Percentiles rank a stretch among this genome's conserved stretches.
Conservation (phyloP, 2,329 filamentous ascomycete species). For the Plenodomus lindquistii region DNA sequence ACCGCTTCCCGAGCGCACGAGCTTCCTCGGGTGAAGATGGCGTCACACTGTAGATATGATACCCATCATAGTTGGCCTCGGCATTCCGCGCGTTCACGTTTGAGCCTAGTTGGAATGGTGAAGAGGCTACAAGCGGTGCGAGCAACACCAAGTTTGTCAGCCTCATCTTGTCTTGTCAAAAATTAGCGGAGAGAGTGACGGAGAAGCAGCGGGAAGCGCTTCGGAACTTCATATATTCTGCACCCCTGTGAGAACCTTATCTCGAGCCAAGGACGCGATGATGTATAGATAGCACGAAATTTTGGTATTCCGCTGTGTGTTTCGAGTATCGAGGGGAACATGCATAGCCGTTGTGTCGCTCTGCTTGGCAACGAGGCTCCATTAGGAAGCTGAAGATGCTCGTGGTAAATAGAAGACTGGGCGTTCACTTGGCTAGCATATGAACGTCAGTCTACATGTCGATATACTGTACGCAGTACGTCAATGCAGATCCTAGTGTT, state of each 20-base stretch:
- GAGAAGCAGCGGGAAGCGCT: background rate
- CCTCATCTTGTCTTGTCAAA: slow-evolving; percentile 9
- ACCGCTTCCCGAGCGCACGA: slow-evolving; percentile 12
- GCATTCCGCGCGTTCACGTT: slow-evolving; percentile 2
- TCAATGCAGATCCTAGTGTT: too few relatives aligned
- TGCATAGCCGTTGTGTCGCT: slow-evolving; percentile 17
- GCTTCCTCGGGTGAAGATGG: slow-evolving; percentile 20
- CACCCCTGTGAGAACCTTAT: slow-evolving; percentile 3
- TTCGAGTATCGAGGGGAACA: slow-evolving; percentile 9
- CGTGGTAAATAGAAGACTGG: slow-evolving; percentile 4
- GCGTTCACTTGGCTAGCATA: slow-evolving; percentile 6
- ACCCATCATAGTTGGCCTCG: slow-evolving; percentile 20
- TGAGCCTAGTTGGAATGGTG: slow-evolving; percentile 6
- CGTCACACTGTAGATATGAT: slow-evolving; percentile 22
- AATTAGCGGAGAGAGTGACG: background rate
- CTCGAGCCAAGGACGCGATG: slow-evolving; percentile 1
- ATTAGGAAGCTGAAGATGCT: slow-evolving; percentile 20
- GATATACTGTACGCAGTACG: background rate
- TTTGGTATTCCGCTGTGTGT: background rate
- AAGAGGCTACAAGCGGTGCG: slow-evolving; percentile 16
- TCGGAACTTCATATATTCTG: background rate
- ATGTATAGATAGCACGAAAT: slow-evolving; percentile 1
- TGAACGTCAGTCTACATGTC: slow-evolving; percentile 1
- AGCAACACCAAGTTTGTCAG: slow-evolving; percentile 9
- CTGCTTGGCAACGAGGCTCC: slow-evolving; percentile 16